Evolutionary conservation across 1,284 basidiomycete species (phyloP), one percentile per base, ranked within the genome.

Genomic region (Erythrobasidium hasegawianum): DNA sequence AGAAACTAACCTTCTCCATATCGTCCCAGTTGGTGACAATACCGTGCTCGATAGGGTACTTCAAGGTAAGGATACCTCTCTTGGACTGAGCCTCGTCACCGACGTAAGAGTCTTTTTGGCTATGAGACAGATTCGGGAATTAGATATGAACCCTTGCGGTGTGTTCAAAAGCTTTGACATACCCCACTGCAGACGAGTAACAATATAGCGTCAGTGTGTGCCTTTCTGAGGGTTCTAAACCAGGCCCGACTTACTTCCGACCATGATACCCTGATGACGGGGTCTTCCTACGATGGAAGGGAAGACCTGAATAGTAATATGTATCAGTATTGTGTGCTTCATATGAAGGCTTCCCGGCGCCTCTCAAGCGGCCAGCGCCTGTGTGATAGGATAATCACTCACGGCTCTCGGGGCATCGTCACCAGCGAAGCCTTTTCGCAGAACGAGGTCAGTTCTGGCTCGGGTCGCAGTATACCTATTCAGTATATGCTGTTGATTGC

Each of bases 21-120:
- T 91, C 89, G 78, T 91, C 89, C 90, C 90, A 95, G 86, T 95
- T 93, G 80, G 90, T 94, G 74, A 95, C 90, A 79, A 94, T 91
- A 74, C 79, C 79, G 77, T 80, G 79, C 75, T 80, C 79, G 68
- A 80, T 80, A 54, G 79, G 79, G 76, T 80, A 92, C 82, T 82
- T 93, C 79, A 96, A 83, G 71, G 89, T 92, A 71, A 96, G 82
- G 80, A 94, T 91, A 85, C 90, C 91, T 82, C 91, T 88, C 84
- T 94, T 94, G 70, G 90, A 88, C 81, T 94, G 91, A 59, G 91
- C 91, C 81, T 94, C 90, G 76, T 94, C 90, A 78, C 88, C 88
- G 70, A 90, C 87, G 79, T 89, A 90, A 68, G 87, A 89, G 80
- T 91, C 88, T 80, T 90, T 90, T 80, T 89, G 85, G 70, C 85